phyloP scores from a whole-genome alignment of 2,329 filamentous ascomycete genomes.

The Xylaria sp. region DNA sequence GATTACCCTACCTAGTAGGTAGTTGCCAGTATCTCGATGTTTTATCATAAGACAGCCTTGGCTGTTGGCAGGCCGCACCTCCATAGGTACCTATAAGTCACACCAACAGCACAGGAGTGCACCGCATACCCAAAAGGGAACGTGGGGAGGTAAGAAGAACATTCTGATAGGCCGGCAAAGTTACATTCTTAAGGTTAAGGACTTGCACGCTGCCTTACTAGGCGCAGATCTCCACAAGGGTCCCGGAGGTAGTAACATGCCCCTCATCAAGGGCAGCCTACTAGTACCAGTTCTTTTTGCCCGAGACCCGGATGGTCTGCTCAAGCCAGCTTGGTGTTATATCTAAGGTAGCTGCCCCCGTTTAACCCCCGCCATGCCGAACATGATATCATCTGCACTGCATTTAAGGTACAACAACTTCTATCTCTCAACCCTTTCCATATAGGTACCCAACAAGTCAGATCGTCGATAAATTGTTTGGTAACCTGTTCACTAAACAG shows the following conservation, averaged over 20 bases:
- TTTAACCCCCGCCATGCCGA: neutral
- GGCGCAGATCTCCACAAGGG: constrained; percentile 8
- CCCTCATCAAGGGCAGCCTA: neutral
- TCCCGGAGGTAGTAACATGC: neutral
- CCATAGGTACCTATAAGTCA: no score
- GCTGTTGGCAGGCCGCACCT: no score
- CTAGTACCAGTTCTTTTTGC: neutral
- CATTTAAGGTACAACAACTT: neutral
- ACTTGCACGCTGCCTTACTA: neutral
- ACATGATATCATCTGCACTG: constrained; percentile 20
- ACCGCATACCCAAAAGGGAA: constrained; percentile 32
- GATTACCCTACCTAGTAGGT: no score
- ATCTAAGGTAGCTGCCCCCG: neutral
- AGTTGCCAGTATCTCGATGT: no score
- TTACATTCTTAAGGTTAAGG: neutral
- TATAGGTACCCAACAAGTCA: neutral
- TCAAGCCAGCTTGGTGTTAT: neutral
- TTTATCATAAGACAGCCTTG: no score
- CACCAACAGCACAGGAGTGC: neutral
- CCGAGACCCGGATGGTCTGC: constrained; percentile 6
- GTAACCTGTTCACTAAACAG: neutral
- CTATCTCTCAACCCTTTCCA: neutral
- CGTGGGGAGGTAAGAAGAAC: constrained; percentile 18
- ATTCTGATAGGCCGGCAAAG: constrained; percentile 29
- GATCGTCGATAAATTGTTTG: neutral